Evolutionary conservation across 352 stramenopile genomes (phyloP).

Genomic region (Phytophthora tubulina): DNA sequence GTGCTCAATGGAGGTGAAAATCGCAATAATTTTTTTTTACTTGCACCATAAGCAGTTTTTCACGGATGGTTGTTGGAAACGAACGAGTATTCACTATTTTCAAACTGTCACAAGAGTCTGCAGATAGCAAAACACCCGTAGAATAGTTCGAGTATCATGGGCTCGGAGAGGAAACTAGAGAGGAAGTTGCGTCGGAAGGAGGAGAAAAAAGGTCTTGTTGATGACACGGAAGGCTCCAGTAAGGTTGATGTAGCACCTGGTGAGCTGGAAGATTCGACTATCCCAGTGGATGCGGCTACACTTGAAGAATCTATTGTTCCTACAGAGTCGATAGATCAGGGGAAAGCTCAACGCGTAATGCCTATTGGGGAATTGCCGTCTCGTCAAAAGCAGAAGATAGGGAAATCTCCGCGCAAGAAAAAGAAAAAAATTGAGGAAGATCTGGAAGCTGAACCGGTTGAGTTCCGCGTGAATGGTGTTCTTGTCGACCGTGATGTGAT

Average conservation of each 20-base stretch:
- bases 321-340: background rate
- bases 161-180: constrained; percentile 38
- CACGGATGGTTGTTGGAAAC: constrained; percentile 3
- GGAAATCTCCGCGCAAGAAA: constrained; percentile 41
- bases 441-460: constrained; percentile 30
- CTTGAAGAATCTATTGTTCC: background rate
- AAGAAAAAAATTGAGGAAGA: constrained; percentile 39
- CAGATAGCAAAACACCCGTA: background rate
- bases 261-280: constrained; percentile 22
- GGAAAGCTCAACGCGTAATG: constrained; percentile 35
- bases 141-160: background rate
- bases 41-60: constrained; percentile 8
- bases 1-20: constrained; percentile 45
- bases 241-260: constrained; percentile 25
- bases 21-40: background rate
- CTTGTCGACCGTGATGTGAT: constrained; percentile 74
- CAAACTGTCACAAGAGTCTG: background rate
- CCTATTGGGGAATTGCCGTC: constrained; percentile 39
- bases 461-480: constrained; percentile 77
- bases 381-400: constrained; percentile 30
- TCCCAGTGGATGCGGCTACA: constrained; percentile 9
- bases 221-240: constrained; percentile 28
- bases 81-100: constrained; percentile 3
- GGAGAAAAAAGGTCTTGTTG: constrained; percentile 42
- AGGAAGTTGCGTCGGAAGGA: constrained; percentile 41